These are phyloP conservation scores for Naumovozyma baii DNA, from an alignment of 805 yeast species.

Conservation along the genomic window DNA sequence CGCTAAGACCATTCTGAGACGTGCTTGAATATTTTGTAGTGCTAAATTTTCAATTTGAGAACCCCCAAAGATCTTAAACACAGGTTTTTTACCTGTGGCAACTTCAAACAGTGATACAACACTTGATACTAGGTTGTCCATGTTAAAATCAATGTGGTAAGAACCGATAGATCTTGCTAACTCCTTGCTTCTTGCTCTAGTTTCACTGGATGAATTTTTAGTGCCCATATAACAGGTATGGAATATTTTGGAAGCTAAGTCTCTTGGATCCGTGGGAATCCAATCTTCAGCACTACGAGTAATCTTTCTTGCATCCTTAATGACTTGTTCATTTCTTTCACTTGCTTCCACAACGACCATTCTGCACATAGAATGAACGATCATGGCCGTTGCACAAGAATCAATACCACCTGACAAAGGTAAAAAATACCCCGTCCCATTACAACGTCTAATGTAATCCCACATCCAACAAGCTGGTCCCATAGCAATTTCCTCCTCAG, in stretches of 20 bases:
- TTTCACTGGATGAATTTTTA: constrained; percentile 78
- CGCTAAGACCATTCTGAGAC: constrained; percentile 88
- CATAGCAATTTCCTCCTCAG: constrained; percentile 93
- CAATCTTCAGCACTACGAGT: constrained; percentile 51
- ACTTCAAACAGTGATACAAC: constrained; percentile 70
- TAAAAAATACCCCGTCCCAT: constrained; percentile 82
- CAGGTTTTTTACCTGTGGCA: constrained; percentile 83
- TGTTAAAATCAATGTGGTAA: constrained; percentile 83
- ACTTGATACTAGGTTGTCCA: constrained; percentile 74
- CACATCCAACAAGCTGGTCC: constrained; percentile 99
- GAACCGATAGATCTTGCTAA: constrained; percentile 72
- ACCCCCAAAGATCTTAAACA: constrained; percentile 90
- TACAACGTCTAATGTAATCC: constrained; percentile 91
- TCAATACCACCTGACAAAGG: constrained; percentile 97
- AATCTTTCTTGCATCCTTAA: constrained; percentile 61
- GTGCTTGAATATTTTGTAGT: constrained; percentile 91
- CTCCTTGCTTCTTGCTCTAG: constrained; percentile 71
- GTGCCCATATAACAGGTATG: constrained; percentile 96
- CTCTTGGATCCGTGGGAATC: constrained; percentile 65
- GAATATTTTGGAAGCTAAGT: constrained; percentile 65
- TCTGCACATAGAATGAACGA: constrained; percentile 89
- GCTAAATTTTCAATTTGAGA: constrained; percentile 86
- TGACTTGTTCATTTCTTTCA: constrained; percentile 66
- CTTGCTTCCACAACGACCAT: constrained; percentile 62
- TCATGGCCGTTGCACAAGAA: constrained; percentile 93